Evolutionary conservation across 352 stramenopile species (phyloP), one percentile per base, ranked within the genome.

Genomic region (Pythium coloratum): DNA sequence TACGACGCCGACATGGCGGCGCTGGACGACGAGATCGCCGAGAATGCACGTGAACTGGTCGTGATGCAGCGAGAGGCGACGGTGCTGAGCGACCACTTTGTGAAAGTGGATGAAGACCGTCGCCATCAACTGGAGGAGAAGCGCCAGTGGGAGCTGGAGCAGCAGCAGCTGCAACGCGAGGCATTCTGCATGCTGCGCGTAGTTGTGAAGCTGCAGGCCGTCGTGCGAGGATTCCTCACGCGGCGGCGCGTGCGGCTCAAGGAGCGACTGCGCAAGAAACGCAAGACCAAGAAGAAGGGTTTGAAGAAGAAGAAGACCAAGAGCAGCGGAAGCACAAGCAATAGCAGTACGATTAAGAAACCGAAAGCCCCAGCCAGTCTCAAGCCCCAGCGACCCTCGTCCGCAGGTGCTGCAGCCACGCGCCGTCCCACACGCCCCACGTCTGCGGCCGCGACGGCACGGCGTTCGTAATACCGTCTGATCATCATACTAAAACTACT

Each of bases 211-310:
- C 72, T 91, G 26, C 84, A 92, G 62, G 84, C 81, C 0, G 34
- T 75, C 8, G 80, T 89, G 49, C 74, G 84, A 32, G 84, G 84
- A 10, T 92, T 89, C 55, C 72, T 91, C n/a, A 46, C 69, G 26
- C 74, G 84, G 13, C 70, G 73, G 2, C 74, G 55, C 13, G 16
- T 89, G 64, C 68, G 70, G 6, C 67, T 84, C 24, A 66, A 81
- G 9, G 67, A 78, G 40, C 38, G 67, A 28, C 55, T 65, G 18
- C 51, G 57, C 14, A 72, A 73, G 61, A 76, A 70, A 34, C 57
- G 56, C 20, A 78, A 69, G 36, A 66, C 53, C 32, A 70, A 73
- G 47, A 70, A 73, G 47, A 62, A 51, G 36, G 73, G 67, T 50
- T 71, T 59, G 16, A 82, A 71, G 60, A 78, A 75, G 33, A 73